phyloP scores from a whole-genome alignment of 208 protist genomes.

The Leishmania major region DNA sequence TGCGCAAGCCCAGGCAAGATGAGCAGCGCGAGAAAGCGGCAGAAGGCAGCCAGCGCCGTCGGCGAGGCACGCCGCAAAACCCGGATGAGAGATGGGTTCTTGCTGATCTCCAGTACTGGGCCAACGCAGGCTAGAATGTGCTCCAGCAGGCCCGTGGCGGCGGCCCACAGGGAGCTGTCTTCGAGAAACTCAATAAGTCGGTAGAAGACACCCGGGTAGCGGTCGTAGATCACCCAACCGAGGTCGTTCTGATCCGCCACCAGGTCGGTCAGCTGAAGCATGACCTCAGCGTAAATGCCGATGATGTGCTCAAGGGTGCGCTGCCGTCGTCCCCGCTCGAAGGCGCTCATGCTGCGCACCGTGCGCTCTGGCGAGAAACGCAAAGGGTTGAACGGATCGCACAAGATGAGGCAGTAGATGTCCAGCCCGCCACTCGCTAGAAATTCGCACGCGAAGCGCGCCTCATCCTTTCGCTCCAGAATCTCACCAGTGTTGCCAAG shows the following conservation, averaged over 20 bases:
- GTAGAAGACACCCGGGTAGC: conserved; percentile 75
- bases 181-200: conserved; percentile 72
- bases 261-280: conserved; percentile 67
- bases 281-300: conserved; percentile 35
- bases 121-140: conserved; percentile 73
- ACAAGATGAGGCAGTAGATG: conserved; percentile 67
- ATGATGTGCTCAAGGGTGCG: conserved; percentile 19
- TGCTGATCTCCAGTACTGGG: conserved; percentile 79
- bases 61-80: conserved; percentile 48
- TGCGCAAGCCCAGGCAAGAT: conserved; percentile 58
- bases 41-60: conserved; percentile 50
- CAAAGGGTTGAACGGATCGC: conserved; percentile 46
- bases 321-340: conserved; percentile 11
- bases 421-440: conserved; percentile 69
- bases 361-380: conserved; percentile 13
- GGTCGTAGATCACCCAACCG: conserved; percentile 80
- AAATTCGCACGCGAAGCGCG: conserved; percentile 53
- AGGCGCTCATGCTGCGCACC: conserved; percentile 8
- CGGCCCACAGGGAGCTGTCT: conserved; percentile 37
- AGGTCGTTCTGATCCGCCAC: conserved; percentile 69
- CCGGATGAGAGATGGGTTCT: conserved; percentile 45
- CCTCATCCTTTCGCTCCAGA: conserved; percentile 51
- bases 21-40: conserved; percentile 74
- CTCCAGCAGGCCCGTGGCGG: conserved; percentile 54
- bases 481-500: conserved; percentile 35